Evolutionary conservation across 202 grass and related monocot species (phyloP), one percentile per base, ranked within the genome.

Genomic region (Musa balbisiana): DNA sequence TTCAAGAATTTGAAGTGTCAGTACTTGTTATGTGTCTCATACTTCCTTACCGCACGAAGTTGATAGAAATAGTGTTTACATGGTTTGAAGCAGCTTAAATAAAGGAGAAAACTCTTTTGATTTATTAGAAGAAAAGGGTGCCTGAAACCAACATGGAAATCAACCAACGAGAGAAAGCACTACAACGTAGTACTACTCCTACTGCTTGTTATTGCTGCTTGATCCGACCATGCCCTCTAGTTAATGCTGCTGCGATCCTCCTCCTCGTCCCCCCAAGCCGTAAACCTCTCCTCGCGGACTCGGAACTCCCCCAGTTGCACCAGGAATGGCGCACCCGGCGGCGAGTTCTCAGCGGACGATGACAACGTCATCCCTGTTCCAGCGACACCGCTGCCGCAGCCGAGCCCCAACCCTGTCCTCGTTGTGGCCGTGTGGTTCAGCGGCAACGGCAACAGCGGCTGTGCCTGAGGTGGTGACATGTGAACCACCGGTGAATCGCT

Each of bases 281-380:
- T 10, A 76, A 76, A 76, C 74, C 74, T 64, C 29, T 76, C 16
- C 55, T 64, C 71, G 15, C 25, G 3, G 51, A 21, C 24, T 15
- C 71, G 49, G 71, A 73, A 73, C 10, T 73, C 73, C 13, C 55
- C 55, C 9, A 76, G 29, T 17, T 76, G 74, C 43, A 58, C 14
- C 74, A 76, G 19, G 58, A 76, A 63, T 21, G 74, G 2, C 4
- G 64, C 17, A 19, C 74, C 64, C 27, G 55, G 29, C 53, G 74
- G 74, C 58, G 58, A 76, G 15, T 51, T 73, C 71, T 23, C 53
- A 8, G 52, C 55, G 4, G 71, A 73, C 4, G 71, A 73, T 12
- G 71, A 55, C 20, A 22, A 43, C 33, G 33, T 8, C 33, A 43
- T 43, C 33, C 33, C 33, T 6, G 33, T 52, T 4, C 14, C 20